Evolutionary conservation across 768 basidiomycete genomes (phyloP).

Genomic region (Mrakia blollopis): DNA sequence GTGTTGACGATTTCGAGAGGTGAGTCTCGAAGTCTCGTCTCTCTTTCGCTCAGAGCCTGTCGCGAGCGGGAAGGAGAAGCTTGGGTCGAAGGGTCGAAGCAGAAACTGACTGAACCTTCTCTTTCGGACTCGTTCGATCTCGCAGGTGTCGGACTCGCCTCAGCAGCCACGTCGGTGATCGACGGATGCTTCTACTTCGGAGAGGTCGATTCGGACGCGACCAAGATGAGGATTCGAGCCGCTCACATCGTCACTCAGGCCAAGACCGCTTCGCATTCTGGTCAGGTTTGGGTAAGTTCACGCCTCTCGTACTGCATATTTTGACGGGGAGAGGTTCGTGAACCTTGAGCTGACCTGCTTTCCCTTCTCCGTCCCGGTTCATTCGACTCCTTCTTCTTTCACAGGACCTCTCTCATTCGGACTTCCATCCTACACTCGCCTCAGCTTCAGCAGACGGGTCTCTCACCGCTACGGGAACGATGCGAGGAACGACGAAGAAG

Average conservation of each 20-base stretch:
- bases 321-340: too few relatives aligned
- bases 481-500: constrained; percentile 27
- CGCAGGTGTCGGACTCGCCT: background rate
- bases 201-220: constrained; percentile 21
- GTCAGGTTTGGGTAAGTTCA: constrained; percentile 29
- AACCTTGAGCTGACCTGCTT: background rate
- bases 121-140: background rate
- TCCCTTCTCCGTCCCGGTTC: background rate
- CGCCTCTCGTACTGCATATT: too few relatives aligned
- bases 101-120: background rate
- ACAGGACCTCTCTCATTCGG: constrained; percentile 20
- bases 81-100: too few relatives aligned
- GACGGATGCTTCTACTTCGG: constrained; percentile 13
- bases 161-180: constrained; percentile 5
- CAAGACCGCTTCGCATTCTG: constrained; percentile 2
- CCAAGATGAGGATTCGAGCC: constrained; percentile 7
- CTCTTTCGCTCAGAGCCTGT: background rate
- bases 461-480: constrained; percentile 10
- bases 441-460: constrained; percentile 21
- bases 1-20: constrained; percentile 10
- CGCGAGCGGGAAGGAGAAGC: background rate
- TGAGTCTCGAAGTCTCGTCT: background rate
- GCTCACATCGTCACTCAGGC: background rate
- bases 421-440: constrained; percentile 32
- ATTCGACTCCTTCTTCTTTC: background rate